These are phyloP conservation scores for Nicotiana tabacum DNA, from an alignment of 257 asterid species.

Conservation along the genomic window DNA sequence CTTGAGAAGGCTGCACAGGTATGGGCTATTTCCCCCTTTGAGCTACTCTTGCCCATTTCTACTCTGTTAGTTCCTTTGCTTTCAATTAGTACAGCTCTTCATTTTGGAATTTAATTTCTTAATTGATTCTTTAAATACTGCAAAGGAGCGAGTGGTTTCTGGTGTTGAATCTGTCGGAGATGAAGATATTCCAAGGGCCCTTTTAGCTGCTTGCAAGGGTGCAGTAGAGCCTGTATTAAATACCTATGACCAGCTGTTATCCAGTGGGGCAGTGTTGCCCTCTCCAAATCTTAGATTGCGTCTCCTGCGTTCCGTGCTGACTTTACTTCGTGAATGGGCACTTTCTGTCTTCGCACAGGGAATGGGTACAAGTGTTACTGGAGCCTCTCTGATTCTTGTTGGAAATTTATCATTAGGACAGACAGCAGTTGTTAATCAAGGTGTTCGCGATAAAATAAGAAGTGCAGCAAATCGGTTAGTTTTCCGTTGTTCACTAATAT, in stretches of 20 bases:
- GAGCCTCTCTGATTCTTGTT: constrained; percentile 81
- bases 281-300: constrained; percentile 69
- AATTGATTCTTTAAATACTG: not conserved
- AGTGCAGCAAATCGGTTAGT: constrained; percentile 80
- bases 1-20: constrained; percentile 88
- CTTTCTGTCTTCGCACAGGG: constrained; percentile 62
- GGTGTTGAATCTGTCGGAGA: constrained; percentile 80
- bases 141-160: constrained; percentile 66
- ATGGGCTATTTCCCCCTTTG: not conserved
- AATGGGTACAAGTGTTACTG: constrained; percentile 74
- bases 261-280: constrained; percentile 68
- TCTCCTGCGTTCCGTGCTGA: constrained; percentile 76
- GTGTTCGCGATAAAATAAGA: constrained; percentile 78
- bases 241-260: constrained; percentile 74
- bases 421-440: constrained; percentile 52
- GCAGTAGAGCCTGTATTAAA: constrained; percentile 78
- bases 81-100: constrained; percentile 6
- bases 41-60: not conserved
- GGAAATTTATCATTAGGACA: constrained; percentile 62
- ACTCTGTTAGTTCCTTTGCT: not conserved
- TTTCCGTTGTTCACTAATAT: not conserved
- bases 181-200: constrained; percentile 88
- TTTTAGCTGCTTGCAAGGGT: constrained; percentile 86
- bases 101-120: constrained; percentile 6
- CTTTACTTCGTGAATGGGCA: constrained; percentile 84